Conservation (phyloP, 805 yeast species). For the Lipomyces oligophaga region DNA sequence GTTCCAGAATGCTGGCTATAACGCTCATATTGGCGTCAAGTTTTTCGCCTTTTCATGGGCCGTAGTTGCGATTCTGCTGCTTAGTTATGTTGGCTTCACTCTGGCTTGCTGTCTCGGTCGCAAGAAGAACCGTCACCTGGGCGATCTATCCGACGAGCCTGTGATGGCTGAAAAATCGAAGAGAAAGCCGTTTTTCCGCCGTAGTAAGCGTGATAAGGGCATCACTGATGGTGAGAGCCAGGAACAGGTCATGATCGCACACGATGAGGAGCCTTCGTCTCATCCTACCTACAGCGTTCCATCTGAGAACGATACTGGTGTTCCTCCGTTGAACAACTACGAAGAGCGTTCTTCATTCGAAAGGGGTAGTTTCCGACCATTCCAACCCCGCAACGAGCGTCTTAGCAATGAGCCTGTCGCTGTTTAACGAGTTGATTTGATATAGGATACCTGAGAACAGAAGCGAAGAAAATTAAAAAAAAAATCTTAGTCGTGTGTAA, state of each 20-base stretch:
- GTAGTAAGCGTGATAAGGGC: conserved; percentile 14
- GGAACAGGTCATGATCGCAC: conserved; percentile 12
- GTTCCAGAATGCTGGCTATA: conserved; percentile 44
- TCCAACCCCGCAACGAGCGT: conserved; percentile 5
- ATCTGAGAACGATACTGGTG: not conserved
- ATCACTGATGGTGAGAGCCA: conserved; percentile 17
- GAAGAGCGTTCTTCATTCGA: not conserved
- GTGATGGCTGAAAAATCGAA: conserved; percentile 15
- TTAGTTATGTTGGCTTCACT: conserved; percentile 36
- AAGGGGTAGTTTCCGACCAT: not conserved
- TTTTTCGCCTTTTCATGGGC: conserved; percentile 64
- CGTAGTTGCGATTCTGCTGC: conserved; percentile 38
- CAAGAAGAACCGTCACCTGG: conserved; percentile 11
- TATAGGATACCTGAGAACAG: no score
- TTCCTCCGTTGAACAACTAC: not conserved
- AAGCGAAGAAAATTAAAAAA: no score
- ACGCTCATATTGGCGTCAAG: conserved; percentile 32
- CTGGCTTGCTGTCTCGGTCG: conserved; percentile 19
- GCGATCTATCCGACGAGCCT: conserved; percentile 15
- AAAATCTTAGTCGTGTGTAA: no score
- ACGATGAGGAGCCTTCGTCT: conserved; percentile 1
- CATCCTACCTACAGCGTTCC: conserved; percentile 4
- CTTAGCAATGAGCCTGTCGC: not conserved
- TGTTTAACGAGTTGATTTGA: no score
- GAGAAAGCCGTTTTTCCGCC: conserved; percentile 20